Conservation (phyloP, 192 early-diverging fungal genomes). For the Rhizophagus clarus region DNA sequence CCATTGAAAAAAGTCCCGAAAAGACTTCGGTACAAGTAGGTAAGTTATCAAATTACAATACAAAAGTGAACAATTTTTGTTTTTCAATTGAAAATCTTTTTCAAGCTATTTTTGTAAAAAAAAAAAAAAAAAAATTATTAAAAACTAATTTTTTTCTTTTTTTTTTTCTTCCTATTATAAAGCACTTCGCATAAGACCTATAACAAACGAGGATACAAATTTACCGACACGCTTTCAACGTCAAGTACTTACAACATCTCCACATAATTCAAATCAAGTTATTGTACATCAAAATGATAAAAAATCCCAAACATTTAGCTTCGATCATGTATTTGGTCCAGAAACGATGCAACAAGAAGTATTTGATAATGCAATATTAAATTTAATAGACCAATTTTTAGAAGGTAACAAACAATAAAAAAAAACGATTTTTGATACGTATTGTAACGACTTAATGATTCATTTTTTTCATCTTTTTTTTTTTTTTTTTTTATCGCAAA, state of each 20-base stretch:
- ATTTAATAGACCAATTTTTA: constrained; percentile 52
- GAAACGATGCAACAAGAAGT: constrained; percentile 60
- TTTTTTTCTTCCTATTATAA: background rate
- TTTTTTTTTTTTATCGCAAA: background rate
- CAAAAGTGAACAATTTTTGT: too few relatives aligned
- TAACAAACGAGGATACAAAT: constrained; percentile 16
- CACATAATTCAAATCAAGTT: constrained; percentile 26
- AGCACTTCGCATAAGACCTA: constrained; percentile 26
- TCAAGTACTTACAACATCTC: background rate
- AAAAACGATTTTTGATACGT: too few relatives aligned
- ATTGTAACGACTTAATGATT: too few relatives aligned
- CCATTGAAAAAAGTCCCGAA: background rate
- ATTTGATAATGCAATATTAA: constrained; percentile 50
- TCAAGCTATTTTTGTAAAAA: too few relatives aligned
- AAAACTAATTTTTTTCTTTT: background rate
- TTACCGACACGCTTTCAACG: constrained; percentile 23
- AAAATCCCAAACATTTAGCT: constrained; percentile 47
- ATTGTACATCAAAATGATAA: constrained; percentile 17
- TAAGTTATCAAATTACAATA: background rate
- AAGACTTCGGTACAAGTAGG: constrained; percentile 7
- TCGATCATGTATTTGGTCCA: constrained; percentile 71
- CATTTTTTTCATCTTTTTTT: constrained; percentile 4
- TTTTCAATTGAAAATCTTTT: too few relatives aligned
- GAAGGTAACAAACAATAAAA: constrained; percentile 51
- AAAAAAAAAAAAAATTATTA: background rate